Conservation (phyloP, 148 eudicot species). For the Hydrangea macrophylla region DNA sequence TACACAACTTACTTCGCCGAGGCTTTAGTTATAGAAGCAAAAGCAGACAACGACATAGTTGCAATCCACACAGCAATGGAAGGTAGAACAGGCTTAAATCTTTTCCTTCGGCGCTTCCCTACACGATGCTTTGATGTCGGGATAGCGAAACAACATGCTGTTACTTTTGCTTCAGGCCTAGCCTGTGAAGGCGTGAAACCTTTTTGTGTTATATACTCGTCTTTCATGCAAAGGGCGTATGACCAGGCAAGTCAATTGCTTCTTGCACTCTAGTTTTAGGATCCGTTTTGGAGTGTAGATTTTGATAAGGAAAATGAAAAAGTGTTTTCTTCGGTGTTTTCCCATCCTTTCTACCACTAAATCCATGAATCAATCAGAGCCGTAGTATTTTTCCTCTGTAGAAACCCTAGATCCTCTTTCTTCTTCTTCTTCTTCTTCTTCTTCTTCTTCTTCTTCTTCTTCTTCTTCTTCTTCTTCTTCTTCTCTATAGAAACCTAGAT, state of each 20-base stretch:
- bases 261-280: not conserved
- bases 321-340: no score
- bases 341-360: no score
- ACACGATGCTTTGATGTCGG: slow-evolving; percentile 91
- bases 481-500: no score
- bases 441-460: no score
- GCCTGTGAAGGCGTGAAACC: slow-evolving; percentile 93
- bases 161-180: slow-evolving; percentile 93
- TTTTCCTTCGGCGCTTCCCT: slow-evolving; percentile 72
- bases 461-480: no score
- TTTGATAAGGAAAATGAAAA: no score
- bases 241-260: slow-evolving; percentile 59
- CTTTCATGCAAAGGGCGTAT: slow-evolving; percentile 90
- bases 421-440: no score
- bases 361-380: no score
- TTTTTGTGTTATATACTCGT: slow-evolving; percentile 82
- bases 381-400: no score
- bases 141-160: slow-evolving; percentile 94
- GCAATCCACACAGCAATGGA: slow-evolving; percentile 99
- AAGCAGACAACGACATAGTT: slow-evolving; percentile 68
- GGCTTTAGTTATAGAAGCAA: slow-evolving; percentile 88
- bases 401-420: no score
- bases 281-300: no score
- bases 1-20: slow-evolving; percentile 86
- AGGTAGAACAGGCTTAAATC: slow-evolving; percentile 90